A percentile compares a stretch with the other conserved stretches of the same genome.
These are phyloP conservation scores for Pseudognaphalium luteoalbum DNA, from an alignment of 129 eudicot genomes.

Conservation along the genomic window DNA sequence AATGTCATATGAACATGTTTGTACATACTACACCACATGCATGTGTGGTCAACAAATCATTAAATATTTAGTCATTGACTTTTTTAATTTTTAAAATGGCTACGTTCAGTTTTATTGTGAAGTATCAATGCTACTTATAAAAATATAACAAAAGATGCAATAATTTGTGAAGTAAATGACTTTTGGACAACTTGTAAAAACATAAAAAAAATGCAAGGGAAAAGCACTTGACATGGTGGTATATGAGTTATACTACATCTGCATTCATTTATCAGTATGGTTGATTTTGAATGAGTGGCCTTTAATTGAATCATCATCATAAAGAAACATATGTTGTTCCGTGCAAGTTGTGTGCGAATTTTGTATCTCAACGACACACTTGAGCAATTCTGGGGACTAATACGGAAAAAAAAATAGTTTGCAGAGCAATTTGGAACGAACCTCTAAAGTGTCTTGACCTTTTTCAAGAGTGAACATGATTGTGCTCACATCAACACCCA, in stretches of 20 bases:
- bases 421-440: constrained; percentile 30
- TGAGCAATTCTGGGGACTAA: background rate
- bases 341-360: background rate
- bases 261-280: background rate
- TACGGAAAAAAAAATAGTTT: background rate
- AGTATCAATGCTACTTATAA: background rate
- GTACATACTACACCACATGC: constrained; percentile 16
- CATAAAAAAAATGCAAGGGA: background rate
- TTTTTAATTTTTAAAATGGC: background rate
- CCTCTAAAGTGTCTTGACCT: constrained; percentile 90
- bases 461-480: constrained; percentile 86
- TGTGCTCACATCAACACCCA: constrained; percentile 82
- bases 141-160: background rate
- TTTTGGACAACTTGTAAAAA: background rate
- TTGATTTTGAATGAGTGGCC: background rate
- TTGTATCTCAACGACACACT: background rate
- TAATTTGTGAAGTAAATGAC: background rate
- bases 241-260: background rate
- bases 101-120: background rate
- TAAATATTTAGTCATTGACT: constrained; percentile 15
- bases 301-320: background rate
- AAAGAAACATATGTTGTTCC: background rate
- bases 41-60: constrained; percentile 9
- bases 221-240: background rate
- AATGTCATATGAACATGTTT: constrained; percentile 14